Evolutionary conservation across 1,139 yeast species (phyloP).

Genomic region (Starmera stellimalicola): DNA sequence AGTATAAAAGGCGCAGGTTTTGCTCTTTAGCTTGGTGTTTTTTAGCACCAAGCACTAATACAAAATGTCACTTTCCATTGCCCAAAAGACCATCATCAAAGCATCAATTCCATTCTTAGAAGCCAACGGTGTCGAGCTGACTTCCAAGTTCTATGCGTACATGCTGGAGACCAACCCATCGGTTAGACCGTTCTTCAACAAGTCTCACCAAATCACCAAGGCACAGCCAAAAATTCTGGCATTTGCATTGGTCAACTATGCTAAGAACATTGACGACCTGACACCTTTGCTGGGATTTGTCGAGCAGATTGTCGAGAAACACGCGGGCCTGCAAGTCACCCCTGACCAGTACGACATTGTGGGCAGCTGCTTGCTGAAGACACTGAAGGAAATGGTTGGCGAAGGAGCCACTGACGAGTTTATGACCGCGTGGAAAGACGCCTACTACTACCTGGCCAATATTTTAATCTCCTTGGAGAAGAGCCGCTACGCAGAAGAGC

Average conservation of each 20-base stretch:
- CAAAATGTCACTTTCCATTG: constrained; percentile 12
- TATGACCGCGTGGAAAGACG: constrained; percentile 55
- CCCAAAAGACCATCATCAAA: constrained; percentile 29
- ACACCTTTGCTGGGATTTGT: constrained; percentile 46
- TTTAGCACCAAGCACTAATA: background rate
- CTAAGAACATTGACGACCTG: constrained; percentile 53
- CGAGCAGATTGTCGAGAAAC: constrained; percentile 53
- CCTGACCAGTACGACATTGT: constrained; percentile 63
- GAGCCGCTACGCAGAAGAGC: constrained; percentile 30
- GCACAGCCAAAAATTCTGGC: constrained; percentile 62
- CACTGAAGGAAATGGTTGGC: constrained; percentile 49
- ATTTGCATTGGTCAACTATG: constrained; percentile 51
- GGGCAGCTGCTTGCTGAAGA: constrained; percentile 43
- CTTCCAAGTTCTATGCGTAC: constrained; percentile 42
- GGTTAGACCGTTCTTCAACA: constrained; percentile 52
- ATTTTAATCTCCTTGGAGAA: constrained; percentile 49
- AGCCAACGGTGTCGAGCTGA: constrained; percentile 44
- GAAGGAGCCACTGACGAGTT: constrained; percentile 48
- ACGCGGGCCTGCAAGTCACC: constrained; percentile 50
- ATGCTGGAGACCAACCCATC: constrained; percentile 47
- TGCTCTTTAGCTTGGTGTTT: background rate
- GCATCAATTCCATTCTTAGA: constrained; percentile 54
- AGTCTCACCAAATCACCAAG: constrained; percentile 43
- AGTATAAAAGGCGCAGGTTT: background rate
- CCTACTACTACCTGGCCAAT: constrained; percentile 57